Percentiles rank a stretch among this genome's conserved stretches.
Evolutionary conservation across 768 basidiomycete genomes (phyloP).

Genomic region (Phylloporus rhodoxanthus): DNA sequence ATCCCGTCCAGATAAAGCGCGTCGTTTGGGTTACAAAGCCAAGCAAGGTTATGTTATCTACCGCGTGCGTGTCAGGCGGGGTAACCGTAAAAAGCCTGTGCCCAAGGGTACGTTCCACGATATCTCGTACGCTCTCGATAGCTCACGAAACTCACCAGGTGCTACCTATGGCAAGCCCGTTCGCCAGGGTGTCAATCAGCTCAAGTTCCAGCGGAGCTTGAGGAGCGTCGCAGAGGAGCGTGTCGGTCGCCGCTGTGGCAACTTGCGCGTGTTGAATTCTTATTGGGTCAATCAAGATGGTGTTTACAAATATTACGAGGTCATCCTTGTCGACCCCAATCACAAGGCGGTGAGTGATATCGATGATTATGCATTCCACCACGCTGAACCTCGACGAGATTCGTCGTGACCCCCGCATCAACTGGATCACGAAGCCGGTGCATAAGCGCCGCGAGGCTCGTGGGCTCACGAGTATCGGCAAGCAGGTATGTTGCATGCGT

Average conservation of each 20-base stretch:
- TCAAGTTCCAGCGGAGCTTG: constrained; percentile 94
- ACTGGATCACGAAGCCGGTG: constrained; percentile 97
- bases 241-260: constrained; percentile 93
- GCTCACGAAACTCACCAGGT: constrained; percentile 41
- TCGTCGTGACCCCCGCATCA: constrained; percentile 94
- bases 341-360: constrained; percentile 77
- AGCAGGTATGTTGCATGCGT: constrained; percentile 57
- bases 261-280: constrained; percentile 93
- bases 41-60: constrained; percentile 99
- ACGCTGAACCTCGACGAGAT: constrained; percentile 44
- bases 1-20: constrained; percentile 98
- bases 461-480: constrained; percentile 94
- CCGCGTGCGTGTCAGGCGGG: constrained; percentile 93
- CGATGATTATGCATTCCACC: neutral
- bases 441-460: constrained; percentile 98
- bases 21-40: constrained; percentile 98
- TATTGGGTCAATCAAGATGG: constrained; percentile 99
- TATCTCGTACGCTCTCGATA: neutral
- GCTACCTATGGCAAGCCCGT: constrained; percentile 99
- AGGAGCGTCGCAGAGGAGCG: constrained; percentile 96
- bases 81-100: constrained; percentile 98
- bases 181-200: constrained; percentile 98
- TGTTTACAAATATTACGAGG: constrained; percentile 98
- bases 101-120: constrained; percentile 72
- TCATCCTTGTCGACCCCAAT: constrained; percentile 93